Evolutionary conservation across 768 basidiomycete species (phyloP).

Genomic region (Gautieria morchelliformis): DNA sequence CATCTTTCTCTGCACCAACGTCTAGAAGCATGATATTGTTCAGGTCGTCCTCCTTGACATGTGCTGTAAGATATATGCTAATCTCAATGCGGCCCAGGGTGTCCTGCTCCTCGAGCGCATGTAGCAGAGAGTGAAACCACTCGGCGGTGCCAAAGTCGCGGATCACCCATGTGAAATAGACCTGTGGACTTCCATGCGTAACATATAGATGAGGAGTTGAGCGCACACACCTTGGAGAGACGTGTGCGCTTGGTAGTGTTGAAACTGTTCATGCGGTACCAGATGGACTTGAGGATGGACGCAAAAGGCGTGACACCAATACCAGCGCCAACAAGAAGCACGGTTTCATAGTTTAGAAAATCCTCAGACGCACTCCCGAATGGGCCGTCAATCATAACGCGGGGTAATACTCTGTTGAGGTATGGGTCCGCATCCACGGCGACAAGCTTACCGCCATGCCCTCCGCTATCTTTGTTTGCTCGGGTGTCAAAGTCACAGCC

Average conservation of each 20-base stretch:
- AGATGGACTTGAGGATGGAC: conserved; percentile 82
- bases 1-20: conserved; percentile 86
- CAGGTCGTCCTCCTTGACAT: conserved; percentile 85
- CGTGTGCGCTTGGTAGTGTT: conserved; percentile 65
- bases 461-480: conserved; percentile 15
- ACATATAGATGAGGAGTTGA: neutral
- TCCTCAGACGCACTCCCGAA: conserved; percentile 86
- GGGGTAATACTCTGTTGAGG: conserved; percentile 67
- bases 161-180: conserved; percentile 94
- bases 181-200: conserved; percentile 22
- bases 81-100: conserved; percentile 79
- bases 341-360: conserved; percentile 80
- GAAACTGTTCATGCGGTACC: conserved; percentile 93
- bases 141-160: conserved; percentile 83
- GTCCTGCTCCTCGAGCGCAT: conserved; percentile 91
- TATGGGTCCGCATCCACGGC: conserved; percentile 50
- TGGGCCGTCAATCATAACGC: conserved; percentile 93
- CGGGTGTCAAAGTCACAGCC: conserved; percentile 66
- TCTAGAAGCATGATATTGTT: conserved; percentile 89
- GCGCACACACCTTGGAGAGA: conserved; percentile 57
- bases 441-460: conserved; percentile 34
- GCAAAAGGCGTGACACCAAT: conserved; percentile 97
- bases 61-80: conserved; percentile 86
- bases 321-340: conserved; percentile 83
- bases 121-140: conserved; percentile 90